Evolutionary conservation across 495 filamentous ascomycete species (phyloP), one percentile per base, ranked within the genome.

Genomic region (Diplogelasinospora grovesii): DNA sequence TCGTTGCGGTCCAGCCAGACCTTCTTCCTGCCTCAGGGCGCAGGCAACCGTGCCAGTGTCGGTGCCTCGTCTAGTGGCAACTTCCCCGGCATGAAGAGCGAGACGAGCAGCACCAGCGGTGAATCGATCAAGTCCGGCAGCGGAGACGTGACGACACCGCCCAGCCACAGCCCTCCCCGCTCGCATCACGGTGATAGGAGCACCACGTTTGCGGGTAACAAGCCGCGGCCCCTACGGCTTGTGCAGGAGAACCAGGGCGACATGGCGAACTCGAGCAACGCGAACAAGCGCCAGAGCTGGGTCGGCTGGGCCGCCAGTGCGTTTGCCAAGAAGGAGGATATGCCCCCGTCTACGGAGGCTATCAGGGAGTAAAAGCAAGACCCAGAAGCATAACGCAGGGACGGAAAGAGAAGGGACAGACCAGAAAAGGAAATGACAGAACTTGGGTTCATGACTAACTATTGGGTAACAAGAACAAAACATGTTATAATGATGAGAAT

Each of bases 171-270:
- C 41, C 71, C 70, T 51, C 73, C 73, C 36, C 65, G 78, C 26
- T 68, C 37, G 57, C n/a, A n/a, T n/a, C 49, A 55, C 23, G 79
- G 82, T 63, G 77, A 80, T 26, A 79, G 85, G 60, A 70, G 63
- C 43, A 75, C 72, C 3, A 78, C 73, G 8, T 69, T 81, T 36
- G 69, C 69, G 2, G 83, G 83, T 4, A 89, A 79, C 48, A 87
- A 86, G 53, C 73, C 93, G 35, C 74, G 92, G 22, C 92, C 92
- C 1, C 64, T 98, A 54, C 71, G 90, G 27, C 71, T 98, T 8
- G 92, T 98, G 39, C 83, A 88, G 63, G 85, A 74, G 65, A 70
- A 65, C 26, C 40, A 47, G 11, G 54, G 56, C 45, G 42, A 51
- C 29, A 59, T 52, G 18, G 60, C 57, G 34, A 60, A 61, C 13